These are phyloP conservation scores for Globisporangium iwayamae DNA, from an alignment of 352 stramenopile species.

Conservation along the genomic window DNA sequence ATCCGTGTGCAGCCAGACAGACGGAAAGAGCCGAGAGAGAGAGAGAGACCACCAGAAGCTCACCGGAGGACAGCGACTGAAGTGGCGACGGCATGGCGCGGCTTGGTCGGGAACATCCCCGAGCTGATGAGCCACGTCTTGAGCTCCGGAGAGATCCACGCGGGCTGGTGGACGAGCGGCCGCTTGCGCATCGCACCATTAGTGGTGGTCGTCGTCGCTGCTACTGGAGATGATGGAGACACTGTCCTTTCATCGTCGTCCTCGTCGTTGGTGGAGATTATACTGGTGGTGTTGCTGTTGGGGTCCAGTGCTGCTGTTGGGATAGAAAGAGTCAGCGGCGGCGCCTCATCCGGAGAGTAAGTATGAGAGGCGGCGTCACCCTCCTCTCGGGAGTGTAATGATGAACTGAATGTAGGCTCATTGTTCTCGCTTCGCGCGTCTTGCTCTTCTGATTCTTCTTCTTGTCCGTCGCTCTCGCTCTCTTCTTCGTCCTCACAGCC, in stretches of 20 bases:
- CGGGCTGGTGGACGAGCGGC: conserved; percentile 43
- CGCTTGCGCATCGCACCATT: conserved; percentile 12
- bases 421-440: conserved; percentile 6
- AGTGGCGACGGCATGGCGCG: neutral
- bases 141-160: conserved; percentile 62
- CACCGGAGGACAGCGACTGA: neutral
- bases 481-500: conserved; percentile 9
- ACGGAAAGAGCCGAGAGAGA: neutral
- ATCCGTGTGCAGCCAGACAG: neutral
- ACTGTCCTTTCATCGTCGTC: neutral
- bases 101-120: conserved; percentile 42
- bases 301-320: conserved; percentile 1
- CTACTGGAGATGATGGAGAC: neutral
- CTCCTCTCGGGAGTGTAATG: neutral
- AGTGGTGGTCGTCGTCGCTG: neutral
- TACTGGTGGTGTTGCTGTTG: neutral
- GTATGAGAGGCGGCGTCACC: conserved; percentile 10
- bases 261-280: neutral
- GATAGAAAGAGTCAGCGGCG: conserved; percentile 10
- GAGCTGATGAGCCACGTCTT: conserved; percentile 42
- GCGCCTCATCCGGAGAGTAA: conserved; percentile 13
- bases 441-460: conserved; percentile 11
- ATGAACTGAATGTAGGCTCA: conserved; percentile 19
- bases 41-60: neutral
- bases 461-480: neutral